Conservation (phyloP, 1,284 basidiomycete genomes). For the Coniferiporia sulphurascens region DNA sequence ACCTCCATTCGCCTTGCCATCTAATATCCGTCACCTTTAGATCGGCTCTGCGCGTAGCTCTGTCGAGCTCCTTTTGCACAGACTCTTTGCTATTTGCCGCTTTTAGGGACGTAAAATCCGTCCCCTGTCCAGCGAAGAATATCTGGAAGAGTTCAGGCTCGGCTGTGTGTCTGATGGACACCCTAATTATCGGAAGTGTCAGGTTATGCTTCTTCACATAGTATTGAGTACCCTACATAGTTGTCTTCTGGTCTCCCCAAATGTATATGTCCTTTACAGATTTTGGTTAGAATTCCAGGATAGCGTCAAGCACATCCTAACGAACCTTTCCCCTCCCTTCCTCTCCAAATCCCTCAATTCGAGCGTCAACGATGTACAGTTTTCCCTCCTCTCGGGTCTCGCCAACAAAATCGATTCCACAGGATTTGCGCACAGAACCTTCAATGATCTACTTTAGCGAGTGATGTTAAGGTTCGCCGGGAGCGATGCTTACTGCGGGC, state of each 20-base stretch:
- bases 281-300: not conserved
- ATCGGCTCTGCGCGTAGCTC: conserved; percentile 29
- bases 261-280: conserved; percentile 20
- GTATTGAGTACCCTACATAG: not conserved
- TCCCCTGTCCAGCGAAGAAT: conserved; percentile 13
- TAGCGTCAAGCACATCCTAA: not conserved
- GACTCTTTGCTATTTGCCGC: conserved; percentile 14
- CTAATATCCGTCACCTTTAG: conserved; percentile 32
- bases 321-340: conserved; percentile 25
- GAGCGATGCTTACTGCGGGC: conserved; percentile 27
- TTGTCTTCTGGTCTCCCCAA: conserved; percentile 29
- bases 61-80: conserved; percentile 23
- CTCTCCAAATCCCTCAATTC: conserved; percentile 29
- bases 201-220: not conserved
- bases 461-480: not conserved
- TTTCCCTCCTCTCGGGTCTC: conserved; percentile 32
- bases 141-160: not conserved
- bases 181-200: not conserved
- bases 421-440: conserved; percentile 33
- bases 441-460: not conserved
- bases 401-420: conserved; percentile 41
- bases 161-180: not conserved
- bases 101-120: conserved; percentile 17
- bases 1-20: conserved; percentile 29
- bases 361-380: conserved; percentile 40